phyloP scores from a whole-genome alignment of 768 basidiomycete genomes.

The Pholiota microspora region DNA sequence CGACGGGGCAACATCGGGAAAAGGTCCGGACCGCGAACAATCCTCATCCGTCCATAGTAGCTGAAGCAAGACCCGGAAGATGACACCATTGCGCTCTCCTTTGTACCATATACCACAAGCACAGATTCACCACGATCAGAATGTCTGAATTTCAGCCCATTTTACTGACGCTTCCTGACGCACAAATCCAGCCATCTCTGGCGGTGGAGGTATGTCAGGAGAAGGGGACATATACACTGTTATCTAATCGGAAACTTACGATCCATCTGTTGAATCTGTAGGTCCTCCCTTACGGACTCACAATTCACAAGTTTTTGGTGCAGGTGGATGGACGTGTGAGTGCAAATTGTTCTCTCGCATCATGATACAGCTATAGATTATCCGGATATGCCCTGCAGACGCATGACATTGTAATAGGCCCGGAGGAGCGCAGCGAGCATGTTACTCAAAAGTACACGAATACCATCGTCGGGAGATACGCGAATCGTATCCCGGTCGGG shows the following conservation, averaged over 20 bases:
- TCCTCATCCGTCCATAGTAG: neutral
- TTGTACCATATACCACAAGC: conserved; percentile 7
- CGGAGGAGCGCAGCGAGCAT: conserved; percentile 61
- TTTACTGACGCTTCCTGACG: conserved; percentile 47
- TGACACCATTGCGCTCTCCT: conserved; percentile 5
- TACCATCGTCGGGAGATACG: conserved; percentile 69
- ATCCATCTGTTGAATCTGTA: conserved; percentile 23
- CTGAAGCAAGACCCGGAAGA: conserved; percentile 4
- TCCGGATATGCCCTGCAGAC: conserved; percentile 37
- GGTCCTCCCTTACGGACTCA: conserved; percentile 68
- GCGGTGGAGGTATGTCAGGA: conserved; percentile 54
- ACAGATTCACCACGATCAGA: neutral
- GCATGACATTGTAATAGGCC: conserved; percentile 76
- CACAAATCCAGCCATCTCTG: conserved; percentile 49
- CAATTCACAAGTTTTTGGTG: conserved; percentile 65
- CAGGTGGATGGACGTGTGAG: conserved; percentile 63
- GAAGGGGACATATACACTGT: neutral
- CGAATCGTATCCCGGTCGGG: conserved; percentile 70
- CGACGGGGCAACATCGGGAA: conserved; percentile 16
- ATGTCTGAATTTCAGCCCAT: conserved; percentile 54
- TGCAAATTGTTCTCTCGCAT: conserved; percentile 3
- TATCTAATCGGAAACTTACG: conserved; percentile 5
- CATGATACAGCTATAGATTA: neutral
- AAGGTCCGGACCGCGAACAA: conserved; percentile 13
- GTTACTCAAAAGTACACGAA: conserved; percentile 66